These are phyloP conservation scores for Stagonosporopsis chrysanthemi DNA, from an alignment of 2,329 filamentous ascomycete species.

Conservation along the genomic window DNA sequence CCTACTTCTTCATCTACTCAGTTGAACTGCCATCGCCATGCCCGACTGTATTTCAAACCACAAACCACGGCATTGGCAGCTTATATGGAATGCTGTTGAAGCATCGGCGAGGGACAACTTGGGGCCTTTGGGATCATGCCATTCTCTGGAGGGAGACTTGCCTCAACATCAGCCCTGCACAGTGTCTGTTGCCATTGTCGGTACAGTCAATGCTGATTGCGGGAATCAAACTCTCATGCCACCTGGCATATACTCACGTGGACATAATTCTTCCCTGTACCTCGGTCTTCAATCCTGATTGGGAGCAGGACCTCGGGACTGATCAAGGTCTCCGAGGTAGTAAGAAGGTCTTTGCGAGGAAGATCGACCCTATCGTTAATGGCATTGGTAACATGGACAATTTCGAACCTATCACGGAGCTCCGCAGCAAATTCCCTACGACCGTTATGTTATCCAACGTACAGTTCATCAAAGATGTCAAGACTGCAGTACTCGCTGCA, in stretches of 20 bases:
- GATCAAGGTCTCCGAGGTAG: constrained; percentile 64
- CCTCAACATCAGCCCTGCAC: constrained; percentile 50
- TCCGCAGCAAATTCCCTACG: constrained; percentile 65
- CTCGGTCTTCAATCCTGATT: constrained; percentile 48
- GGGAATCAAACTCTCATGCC: constrained; percentile 51
- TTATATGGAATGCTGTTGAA: constrained; percentile 57
- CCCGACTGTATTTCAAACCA: constrained; percentile 68
- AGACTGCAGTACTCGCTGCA: constrained; percentile 68
- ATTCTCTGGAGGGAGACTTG: constrained; percentile 67
- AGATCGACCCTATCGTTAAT: constrained; percentile 71
- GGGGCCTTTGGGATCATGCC: constrained; percentile 70
- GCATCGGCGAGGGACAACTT: constrained; percentile 65
- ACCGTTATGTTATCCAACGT: constrained; percentile 72
- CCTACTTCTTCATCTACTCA: constrained; percentile 62
- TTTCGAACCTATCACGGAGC: constrained; percentile 61
- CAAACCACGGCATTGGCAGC: constrained; percentile 67
- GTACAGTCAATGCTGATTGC: constrained; percentile 51
- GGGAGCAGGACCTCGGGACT: constrained; percentile 69
- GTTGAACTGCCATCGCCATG: constrained; percentile 64
- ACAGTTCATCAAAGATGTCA: constrained; percentile 68
- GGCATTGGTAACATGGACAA: constrained; percentile 62
- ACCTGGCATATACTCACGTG: constrained; percentile 60
- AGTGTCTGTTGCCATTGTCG: constrained; percentile 52
- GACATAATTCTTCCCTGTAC: constrained; percentile 49
- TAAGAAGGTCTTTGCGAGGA: constrained; percentile 64